These are phyloP conservation scores for Kappamyces sp. DNA, from an alignment of 192 early-diverging fungal species.

Conservation along the genomic window DNA sequence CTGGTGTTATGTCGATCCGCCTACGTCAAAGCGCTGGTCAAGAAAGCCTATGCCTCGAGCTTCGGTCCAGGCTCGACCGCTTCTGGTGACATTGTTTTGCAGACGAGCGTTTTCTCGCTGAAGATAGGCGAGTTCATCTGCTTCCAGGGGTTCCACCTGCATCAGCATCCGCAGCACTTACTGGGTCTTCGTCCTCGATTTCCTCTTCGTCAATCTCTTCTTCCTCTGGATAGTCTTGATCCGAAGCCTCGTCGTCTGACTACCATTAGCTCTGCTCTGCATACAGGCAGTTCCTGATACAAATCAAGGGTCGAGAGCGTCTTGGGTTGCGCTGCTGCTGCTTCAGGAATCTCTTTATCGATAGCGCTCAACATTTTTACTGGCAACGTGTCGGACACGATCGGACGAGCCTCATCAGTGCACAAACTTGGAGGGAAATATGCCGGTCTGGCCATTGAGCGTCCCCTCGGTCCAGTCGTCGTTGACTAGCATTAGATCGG, in stretches of 20 bases:
- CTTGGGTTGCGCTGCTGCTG: neutral
- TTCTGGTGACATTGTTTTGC: too few species aligned
- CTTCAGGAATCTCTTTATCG: neutral
- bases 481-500: neutral
- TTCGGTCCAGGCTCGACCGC: too few species aligned
- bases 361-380: neutral
- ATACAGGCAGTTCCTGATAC: neutral
- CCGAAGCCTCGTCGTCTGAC: neutral
- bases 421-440: constrained; percentile 13
- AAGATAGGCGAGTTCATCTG: too few species aligned
- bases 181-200: neutral
- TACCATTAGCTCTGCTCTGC: neutral
- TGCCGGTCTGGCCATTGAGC: constrained; percentile 4
- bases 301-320: neutral
- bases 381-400: neutral
- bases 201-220: too few species aligned
- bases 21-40: too few species aligned
- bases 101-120: too few species aligned
- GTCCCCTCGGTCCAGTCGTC: constrained; percentile 11
- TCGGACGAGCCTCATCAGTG: neutral
- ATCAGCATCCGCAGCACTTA: neutral
- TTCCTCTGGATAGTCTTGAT: neutral
- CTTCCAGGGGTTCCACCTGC: neutral
- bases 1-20: too few species aligned
- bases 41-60: too few species aligned